Evolutionary conservation across 2,329 filamentous ascomycete species (phyloP).

Genomic region (Neonectria neomacrospora): DNA sequence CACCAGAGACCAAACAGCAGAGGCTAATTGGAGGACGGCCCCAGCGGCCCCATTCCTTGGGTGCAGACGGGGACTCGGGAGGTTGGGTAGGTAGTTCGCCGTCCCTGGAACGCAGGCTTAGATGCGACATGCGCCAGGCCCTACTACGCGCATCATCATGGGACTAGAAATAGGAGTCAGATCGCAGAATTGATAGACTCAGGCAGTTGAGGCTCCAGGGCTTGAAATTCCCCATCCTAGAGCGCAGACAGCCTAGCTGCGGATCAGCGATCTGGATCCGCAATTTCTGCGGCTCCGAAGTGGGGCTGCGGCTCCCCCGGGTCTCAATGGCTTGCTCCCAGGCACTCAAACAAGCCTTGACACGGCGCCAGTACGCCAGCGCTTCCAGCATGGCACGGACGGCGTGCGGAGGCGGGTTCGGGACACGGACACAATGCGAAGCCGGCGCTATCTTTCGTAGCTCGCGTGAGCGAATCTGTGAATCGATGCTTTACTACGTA

Average conservation of each 20-base stretch:
- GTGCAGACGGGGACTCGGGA: conserved; percentile 7
- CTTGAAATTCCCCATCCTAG: conserved; percentile 33
- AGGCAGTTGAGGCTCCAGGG: conserved; percentile 24
- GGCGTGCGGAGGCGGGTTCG: conserved; percentile 12
- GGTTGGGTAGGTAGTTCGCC: conserved; percentile 24
- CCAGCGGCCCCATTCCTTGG: not conserved
- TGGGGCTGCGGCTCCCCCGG: conserved; percentile 46
- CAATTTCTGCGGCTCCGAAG: conserved; percentile 45
- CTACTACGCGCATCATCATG: conserved; percentile 13
- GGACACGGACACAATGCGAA: conserved; percentile 22
- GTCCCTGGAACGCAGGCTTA: conserved; percentile 27
- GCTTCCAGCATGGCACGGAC: conserved; percentile 30
- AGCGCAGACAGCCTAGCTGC: conserved; percentile 37
- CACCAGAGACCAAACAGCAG: no score
- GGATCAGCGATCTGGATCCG: conserved; percentile 45
- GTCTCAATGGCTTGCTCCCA: conserved; percentile 15
- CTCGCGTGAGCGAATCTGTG: conserved; percentile 34
- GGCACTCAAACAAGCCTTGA: conserved; percentile 18
- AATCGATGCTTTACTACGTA: not conserved
- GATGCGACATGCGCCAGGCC: conserved; percentile 16
- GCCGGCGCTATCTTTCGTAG: conserved; percentile 6
- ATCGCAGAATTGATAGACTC: conserved; percentile 24
- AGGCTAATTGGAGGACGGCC: not conserved
- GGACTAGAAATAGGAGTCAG: conserved; percentile 27
- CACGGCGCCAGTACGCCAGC: conserved; percentile 11